Base-by-base conservation (phyloP, 371 early-diverging fungal species). In the Lichtheimia ramosa region DNA sequence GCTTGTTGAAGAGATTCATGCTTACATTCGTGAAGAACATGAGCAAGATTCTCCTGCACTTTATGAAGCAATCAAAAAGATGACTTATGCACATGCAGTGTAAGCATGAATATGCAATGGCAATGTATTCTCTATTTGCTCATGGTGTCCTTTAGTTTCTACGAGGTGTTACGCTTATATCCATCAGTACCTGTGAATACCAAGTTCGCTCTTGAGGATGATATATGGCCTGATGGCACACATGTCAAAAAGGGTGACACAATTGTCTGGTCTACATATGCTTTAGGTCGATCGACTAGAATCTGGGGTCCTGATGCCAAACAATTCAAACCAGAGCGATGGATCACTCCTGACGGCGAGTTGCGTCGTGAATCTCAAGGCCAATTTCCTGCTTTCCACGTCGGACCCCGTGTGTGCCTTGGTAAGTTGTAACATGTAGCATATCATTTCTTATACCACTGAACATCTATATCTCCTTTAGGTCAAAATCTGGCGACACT, bases 81-180 rank as follows among this genome's bases (percentile, higher is more conserved):
- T 86, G 75, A 79, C 71, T 21, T 87, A 84, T 54, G 76, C 80
- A 2, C 82, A 83, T 58, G 81, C 86, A 61, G 84, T 76, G 70
- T 81, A 68, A 62, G 74, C 61, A 40, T 49, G 8, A n/a, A 2
- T 27, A n/a, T 51, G 1, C 14, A 10, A 53, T 13, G 15, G n/a
- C 25, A 15, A 28, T 57, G 43, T 2, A 52, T 62, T 53, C 64
- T 40, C 23, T 7, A 7, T 40, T 42, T 58, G 28, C 14, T 39
- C 41, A 20, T 53, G 18, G 43, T 53, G 16, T 48, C 3, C 28
- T 10, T 25, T 59, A 74, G 75, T 65, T 72, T 81, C 57, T 75
- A 75, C 48, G 93, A 93, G 66, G 77, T 85, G 1, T 63, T 92
- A n/a, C 79, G 92, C 5, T 75, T 88, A 5, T 79, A 90, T 64